Conservation (phyloP, 768 basidiomycete species). For the Tulasnella sp. region DNA sequence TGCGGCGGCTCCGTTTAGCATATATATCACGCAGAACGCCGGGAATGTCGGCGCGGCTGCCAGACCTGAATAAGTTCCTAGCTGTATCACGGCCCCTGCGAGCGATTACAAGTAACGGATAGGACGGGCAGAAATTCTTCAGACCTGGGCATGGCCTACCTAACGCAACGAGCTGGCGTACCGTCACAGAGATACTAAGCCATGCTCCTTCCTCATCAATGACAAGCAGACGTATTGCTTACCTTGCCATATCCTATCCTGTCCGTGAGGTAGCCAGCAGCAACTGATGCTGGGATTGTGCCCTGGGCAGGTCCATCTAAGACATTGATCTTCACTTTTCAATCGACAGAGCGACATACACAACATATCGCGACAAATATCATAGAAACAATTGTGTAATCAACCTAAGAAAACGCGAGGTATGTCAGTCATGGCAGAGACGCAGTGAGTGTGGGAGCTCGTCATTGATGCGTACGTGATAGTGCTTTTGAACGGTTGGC, state of each 20-base stretch:
- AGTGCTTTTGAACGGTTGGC: constrained; percentile 54
- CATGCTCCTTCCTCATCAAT: background rate
- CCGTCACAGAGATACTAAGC: background rate
- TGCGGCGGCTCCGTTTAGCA: constrained; percentile 35
- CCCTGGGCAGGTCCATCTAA: constrained; percentile 31
- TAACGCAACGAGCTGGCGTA: background rate
- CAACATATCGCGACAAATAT: constrained; percentile 41
- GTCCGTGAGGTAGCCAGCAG: constrained; percentile 39
- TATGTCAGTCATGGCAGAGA: background rate
- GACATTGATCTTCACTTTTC: background rate
- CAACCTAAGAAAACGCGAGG: constrained; percentile 28
- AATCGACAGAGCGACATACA: constrained; percentile 16
- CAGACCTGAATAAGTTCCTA: constrained; percentile 29
- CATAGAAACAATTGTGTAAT: constrained; percentile 45
- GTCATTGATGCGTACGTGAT: constrained; percentile 33
- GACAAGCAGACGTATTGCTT: background rate
- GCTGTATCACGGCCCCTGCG: constrained; percentile 25
- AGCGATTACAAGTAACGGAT: background rate
- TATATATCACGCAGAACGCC: constrained; percentile 33
- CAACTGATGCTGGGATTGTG: constrained; percentile 35
- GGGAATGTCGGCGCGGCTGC: constrained; percentile 37
- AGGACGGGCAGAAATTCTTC: background rate
- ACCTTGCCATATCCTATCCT: constrained; percentile 41
- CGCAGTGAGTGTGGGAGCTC: background rate
- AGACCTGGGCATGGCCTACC: background rate